A percentile compares a stretch with the other conserved stretches of the same genome.
Evolutionary conservation across 345 rosid genomes (phyloP).

Genomic region (Hibiscus trionum): DNA sequence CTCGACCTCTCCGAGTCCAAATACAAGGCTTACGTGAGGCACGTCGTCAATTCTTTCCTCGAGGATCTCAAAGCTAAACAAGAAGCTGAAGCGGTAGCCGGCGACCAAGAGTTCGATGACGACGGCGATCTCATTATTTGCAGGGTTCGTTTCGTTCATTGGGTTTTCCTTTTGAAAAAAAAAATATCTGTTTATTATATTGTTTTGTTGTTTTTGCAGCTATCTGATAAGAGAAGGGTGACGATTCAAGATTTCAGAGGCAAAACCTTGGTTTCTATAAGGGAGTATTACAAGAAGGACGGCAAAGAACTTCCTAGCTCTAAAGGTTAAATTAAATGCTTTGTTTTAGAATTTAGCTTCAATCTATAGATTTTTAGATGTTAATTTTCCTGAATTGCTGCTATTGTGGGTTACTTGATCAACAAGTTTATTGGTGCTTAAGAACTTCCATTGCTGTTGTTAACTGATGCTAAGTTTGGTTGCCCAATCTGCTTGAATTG

Average conservation of each 20-base stretch:
- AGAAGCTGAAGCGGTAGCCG: background rate
- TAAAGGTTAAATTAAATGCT: slow-evolving; percentile 40
- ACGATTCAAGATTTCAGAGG: slow-evolving; percentile 82
- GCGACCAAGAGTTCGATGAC: slow-evolving; percentile 53
- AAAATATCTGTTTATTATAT: background rate
- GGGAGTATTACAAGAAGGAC: slow-evolving; percentile 75
- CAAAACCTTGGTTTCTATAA: slow-evolving; percentile 63
- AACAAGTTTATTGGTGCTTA: background rate
- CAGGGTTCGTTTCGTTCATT: slow-evolving; percentile 30
- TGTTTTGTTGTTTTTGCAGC: slow-evolving; percentile 23
- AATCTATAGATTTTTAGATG: background rate
- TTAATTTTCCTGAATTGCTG: background rate
- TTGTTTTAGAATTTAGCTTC: background rate
- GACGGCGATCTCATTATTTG: slow-evolving; percentile 79
- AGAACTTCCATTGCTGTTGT: background rate
- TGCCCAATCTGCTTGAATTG: background rate
- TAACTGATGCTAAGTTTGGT: background rate
- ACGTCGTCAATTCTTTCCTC: slow-evolving; percentile 58
- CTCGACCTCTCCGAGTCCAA: slow-evolving; percentile 60
- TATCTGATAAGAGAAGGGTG: slow-evolving; percentile 72
- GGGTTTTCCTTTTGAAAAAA: background rate
- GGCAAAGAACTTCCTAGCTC: slow-evolving; percentile 84
- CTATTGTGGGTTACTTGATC: background rate
- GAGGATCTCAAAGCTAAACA: slow-evolving; percentile 38
- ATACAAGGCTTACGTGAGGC: slow-evolving; percentile 52